Evolutionary conservation across 768 basidiomycete genomes (phyloP), one percentile per base, ranked within the genome.

Genomic region (Podaxis pistillaris): DNA sequence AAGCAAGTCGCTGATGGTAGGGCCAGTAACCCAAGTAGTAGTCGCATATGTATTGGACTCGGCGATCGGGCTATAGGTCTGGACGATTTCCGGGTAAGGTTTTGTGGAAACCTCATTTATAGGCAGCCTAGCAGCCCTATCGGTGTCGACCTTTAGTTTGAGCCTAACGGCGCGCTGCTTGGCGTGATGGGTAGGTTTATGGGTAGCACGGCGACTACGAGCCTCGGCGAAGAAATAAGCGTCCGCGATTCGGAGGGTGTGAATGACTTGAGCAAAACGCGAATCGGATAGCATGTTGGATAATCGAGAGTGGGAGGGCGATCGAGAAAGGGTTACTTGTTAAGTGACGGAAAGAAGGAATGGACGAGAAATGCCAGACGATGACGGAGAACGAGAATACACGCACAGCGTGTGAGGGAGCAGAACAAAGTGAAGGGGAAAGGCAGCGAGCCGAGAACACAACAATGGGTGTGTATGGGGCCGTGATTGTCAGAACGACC

Each of bases 111-210:
- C 58, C 54, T 79, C 79, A 24, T 76, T 64, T 36, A 79, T 68
- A 13, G 76, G 75, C 9, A 78, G 69, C 17, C 68, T 68, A 41
- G 73, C 69, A 0, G 85, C 83, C 26, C 69, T 73, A 15, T 68
- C 65, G 26, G 80, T 76, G 71, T 82, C 75, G 53, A 88, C 72
- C 5, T 62, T 66, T 37, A 87, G 81, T 30, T 79, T 75, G n/a
- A 81, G 76, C 13, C 63, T 63, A 12, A 63, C 66, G 3, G 86
- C 86, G 26, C 74, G 80, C n/a, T 69, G 75, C 59, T 78, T 80
- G 9, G 86, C 86, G 66, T 81, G 82, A 63, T 76, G 65, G 0
- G 81, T 81, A 15, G 74, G 78, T 8, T 53, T 70, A 4, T 72
- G 69, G 2, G 72, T 63, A 24, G 65, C 66, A 54, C 84, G 82